Conservation (phyloP, 2,329 filamentous ascomycete species). For the Aspergillus japonicus region DNA sequence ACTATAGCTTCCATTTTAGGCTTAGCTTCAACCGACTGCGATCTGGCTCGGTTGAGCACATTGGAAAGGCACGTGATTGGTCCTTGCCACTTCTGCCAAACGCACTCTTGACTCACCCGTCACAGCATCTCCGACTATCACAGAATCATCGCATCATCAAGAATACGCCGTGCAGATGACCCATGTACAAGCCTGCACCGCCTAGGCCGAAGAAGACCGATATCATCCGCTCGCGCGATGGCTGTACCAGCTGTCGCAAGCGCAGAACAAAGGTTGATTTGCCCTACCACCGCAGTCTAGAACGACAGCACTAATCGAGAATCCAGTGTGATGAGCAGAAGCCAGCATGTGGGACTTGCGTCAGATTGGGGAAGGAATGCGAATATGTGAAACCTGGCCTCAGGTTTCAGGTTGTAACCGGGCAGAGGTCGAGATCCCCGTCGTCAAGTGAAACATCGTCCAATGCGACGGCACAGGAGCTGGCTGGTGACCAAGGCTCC, state of each 20-base stretch:
- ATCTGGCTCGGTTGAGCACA: too few relatives aligned
- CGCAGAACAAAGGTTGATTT: slow-evolving; percentile 18
- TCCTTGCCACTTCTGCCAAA: too few relatives aligned
- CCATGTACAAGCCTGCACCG: slow-evolving; percentile 20
- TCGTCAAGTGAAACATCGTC: not conserved
- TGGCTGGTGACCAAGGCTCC: not conserved
- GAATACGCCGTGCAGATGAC: too few relatives aligned
- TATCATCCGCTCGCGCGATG: slow-evolving; percentile 22
- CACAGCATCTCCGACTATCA: too few relatives aligned
- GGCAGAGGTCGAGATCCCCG: not conserved
- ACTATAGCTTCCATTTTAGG: too few relatives aligned
- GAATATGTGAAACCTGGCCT: slow-evolving; percentile 13
- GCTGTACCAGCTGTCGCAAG: slow-evolving; percentile 21
- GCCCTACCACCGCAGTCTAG: too few relatives aligned
- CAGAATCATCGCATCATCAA: too few relatives aligned
- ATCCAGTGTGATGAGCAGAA: slow-evolving; percentile 25
- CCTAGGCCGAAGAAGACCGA: slow-evolving; percentile 20
- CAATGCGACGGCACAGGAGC: not conserved
- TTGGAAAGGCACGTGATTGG: too few relatives aligned
- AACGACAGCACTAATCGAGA: not conserved
- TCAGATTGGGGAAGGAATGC: slow-evolving; percentile 20
- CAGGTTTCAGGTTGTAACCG: slow-evolving; percentile 13
- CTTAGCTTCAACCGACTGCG: too few relatives aligned
- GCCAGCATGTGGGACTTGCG: slow-evolving; percentile 26
- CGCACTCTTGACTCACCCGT: too few relatives aligned